phyloP scores from a whole-genome alignment of 768 basidiomycete species.

The Leccinellum rugosiceps region DNA sequence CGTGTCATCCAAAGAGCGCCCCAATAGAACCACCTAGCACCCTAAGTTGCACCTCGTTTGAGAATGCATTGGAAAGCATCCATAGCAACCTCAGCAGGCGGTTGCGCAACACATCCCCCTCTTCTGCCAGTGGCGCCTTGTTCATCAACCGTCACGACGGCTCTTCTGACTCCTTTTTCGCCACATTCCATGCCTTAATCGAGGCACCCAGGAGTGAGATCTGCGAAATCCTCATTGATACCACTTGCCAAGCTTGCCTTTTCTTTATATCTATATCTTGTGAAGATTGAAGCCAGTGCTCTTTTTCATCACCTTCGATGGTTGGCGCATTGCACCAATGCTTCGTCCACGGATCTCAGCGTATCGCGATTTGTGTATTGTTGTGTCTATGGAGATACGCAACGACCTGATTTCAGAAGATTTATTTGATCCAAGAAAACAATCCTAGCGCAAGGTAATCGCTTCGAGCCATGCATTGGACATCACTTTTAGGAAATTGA shows the following conservation, averaged over 20 bases:
- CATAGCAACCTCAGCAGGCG: too few species aligned
- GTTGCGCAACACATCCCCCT: too few species aligned
- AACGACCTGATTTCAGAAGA: neutral
- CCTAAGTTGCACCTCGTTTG: too few species aligned
- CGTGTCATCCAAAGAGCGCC: too few species aligned
- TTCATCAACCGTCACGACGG: constrained; percentile 42
- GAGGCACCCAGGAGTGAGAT: constrained; percentile 67
- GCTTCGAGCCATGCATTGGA: neutral
- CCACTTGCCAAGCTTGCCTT: too few species aligned
- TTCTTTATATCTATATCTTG: too few species aligned
- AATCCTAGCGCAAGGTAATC: neutral
- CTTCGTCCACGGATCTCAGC: neutral
- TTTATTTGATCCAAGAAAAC: neutral
- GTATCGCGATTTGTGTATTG: neutral
- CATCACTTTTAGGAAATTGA: neutral
- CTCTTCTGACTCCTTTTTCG: constrained; percentile 29
- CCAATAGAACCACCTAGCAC: too few species aligned
- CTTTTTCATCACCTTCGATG: neutral
- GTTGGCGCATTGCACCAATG: neutral
- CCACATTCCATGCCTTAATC: constrained; percentile 49
- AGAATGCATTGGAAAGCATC: too few species aligned
- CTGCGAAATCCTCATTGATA: constrained; percentile 67
- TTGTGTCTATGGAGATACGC: neutral
- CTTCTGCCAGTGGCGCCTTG: too few species aligned
- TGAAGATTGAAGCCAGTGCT: neutral